Evolutionary conservation across 2,329 filamentous ascomycete genomes (phyloP), one percentile per base, ranked within the genome.

Genomic region (Trichoderma sp.): DNA sequence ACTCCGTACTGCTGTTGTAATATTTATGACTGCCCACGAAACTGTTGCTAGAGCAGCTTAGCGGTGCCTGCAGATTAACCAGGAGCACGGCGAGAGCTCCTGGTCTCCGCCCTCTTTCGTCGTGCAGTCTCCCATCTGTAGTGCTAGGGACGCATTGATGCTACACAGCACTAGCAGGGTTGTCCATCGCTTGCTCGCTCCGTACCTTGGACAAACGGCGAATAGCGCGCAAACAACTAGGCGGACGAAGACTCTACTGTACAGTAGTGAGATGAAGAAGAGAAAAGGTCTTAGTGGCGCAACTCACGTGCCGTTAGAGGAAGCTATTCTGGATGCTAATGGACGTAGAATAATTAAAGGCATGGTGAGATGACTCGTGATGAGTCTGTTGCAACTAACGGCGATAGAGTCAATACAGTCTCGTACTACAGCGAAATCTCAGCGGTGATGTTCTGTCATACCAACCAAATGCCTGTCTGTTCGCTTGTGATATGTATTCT

Each of bases 81-180:
- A 70, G 67, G 67, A 63, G 36, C 47, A 64, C 68, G 34, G 32
- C 59, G 30, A 50, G 53, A 53, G 62, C 64, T 62, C 55, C 69
- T 67, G 28, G 69, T 62, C 63, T 58, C 68, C 68, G 68, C 47
- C 43, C 11, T 70, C 47, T 30, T 23, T 64, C 32, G 68, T 64
- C 68, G 26, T 62, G 55, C 53, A 71, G 70, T 57, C 36, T 62
- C 63, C 47, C 68, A 68, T 68, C 70, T 63, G 70, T 65, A 64
- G 59, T 62, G 32, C 32, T 15, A 63, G 26, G 12, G 34, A 62
- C n/a, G 58, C 36, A 50, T 68, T 50, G 57, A 71, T 58, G 58
- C 57, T 58, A 64, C 57, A 32, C 70, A 20, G 55, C 15, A 55
- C 70, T 68, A 71, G 64, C 58, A 71, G 70, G 70, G 70, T 63